phyloP scores from a whole-genome alignment of 306 rosid genomes.

The Gynostemma pentaphyllum region DNA sequence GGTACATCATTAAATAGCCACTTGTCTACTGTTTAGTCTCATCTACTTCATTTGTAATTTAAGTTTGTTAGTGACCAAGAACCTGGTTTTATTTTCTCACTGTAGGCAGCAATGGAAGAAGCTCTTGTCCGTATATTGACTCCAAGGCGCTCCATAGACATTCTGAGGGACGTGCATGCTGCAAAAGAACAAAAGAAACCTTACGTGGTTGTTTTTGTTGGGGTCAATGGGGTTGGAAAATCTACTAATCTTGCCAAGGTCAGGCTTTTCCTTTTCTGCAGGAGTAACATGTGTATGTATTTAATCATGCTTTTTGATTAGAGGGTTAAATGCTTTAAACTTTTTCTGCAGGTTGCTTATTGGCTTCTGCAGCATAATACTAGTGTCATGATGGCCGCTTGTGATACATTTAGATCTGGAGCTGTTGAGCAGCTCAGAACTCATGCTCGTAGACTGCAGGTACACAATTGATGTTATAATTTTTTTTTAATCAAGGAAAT shows the following conservation, averaged over 20 bases:
- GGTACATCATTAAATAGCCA: constrained; percentile 27
- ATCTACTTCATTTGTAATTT: background rate
- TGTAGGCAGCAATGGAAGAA: constrained; percentile 91
- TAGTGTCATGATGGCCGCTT: constrained; percentile 97
- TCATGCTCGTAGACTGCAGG: constrained; percentile 99
- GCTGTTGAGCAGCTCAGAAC: constrained; percentile 99
- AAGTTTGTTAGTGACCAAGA: background rate
- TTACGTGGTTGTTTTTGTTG: constrained; percentile 92
- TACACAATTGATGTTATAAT: constrained; percentile 20
- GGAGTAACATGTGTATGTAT: background rate
- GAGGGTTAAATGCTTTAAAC: constrained; percentile 7
- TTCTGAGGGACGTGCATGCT: constrained; percentile 85
- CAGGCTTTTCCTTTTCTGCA: constrained; percentile 6
- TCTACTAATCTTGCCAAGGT: constrained; percentile 98
- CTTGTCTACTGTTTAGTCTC: background rate
- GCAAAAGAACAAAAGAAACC: constrained; percentile 95
- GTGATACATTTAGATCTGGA: constrained; percentile 97
- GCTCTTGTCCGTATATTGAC: constrained; percentile 92
- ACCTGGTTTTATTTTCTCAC: background rate
- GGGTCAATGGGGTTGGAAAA: constrained; percentile 97
- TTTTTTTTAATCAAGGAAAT: background rate
- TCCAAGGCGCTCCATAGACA: constrained; percentile 89
- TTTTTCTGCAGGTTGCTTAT: constrained; percentile 72
- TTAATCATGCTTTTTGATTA: constrained; percentile 11
- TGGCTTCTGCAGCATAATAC: constrained; percentile 85